Percentiles rank a stretch among this genome's conserved stretches.
Conservation (phyloP, 2,329 filamentous ascomycete species). For the Pyrenochaeta sp. region DNA sequence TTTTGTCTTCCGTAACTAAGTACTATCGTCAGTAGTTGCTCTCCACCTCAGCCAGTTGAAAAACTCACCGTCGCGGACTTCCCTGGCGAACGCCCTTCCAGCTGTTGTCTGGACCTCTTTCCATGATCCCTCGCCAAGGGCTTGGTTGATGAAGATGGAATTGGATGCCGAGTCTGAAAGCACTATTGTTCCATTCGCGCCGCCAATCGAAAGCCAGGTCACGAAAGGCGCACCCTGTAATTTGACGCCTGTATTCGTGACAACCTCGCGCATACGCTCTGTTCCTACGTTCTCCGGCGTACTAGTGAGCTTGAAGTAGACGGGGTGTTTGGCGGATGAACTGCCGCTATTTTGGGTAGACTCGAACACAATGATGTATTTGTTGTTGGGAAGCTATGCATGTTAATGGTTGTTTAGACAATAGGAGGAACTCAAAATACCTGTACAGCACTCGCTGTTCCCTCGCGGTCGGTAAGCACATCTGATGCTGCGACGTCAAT, state of each 20-base stretch:
- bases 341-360: constrained; percentile 7
- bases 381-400: constrained; percentile 21
- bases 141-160: constrained; percentile 27
- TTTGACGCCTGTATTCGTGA: constrained; percentile 13
- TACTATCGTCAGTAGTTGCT: constrained; percentile 13
- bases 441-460: constrained; percentile 20
- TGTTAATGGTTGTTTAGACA: neutral
- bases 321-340: constrained; percentile 1
- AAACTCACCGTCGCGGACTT: constrained; percentile 26
- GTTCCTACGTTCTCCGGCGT: constrained; percentile 21
- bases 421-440: constrained; percentile 1
- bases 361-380: constrained; percentile 28
- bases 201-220: constrained; percentile 25
- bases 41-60: neutral
- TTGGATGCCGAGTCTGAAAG: constrained; percentile 19
- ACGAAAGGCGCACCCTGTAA: constrained; percentile 23
- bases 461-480: constrained; percentile 13
- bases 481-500: constrained; percentile 21
- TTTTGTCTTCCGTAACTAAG: constrained; percentile 23
- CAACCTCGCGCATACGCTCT: constrained; percentile 10
- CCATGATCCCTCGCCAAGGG: constrained; percentile 24
- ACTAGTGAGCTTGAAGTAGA: constrained; percentile 25
- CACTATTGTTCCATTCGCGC: constrained; percentile 26
- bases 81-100: constrained; percentile 24
- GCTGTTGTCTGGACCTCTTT: constrained; percentile 21